Evolutionary conservation across 495 filamentous ascomycete genomes (phyloP).

Genomic region (Hyaloscypha bicolor): DNA sequence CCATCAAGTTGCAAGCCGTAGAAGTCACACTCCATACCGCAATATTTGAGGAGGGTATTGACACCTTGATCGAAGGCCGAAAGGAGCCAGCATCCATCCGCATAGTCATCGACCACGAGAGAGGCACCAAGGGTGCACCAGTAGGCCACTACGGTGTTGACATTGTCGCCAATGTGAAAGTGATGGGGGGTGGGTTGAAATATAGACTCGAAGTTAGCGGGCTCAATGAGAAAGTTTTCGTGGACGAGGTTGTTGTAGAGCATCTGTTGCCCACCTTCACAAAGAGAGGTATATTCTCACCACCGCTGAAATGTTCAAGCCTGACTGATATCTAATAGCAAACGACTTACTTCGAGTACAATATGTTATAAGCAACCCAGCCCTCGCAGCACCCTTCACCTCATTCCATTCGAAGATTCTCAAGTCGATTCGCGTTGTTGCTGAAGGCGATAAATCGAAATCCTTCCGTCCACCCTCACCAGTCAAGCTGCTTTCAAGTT

Average conservation of each 20-base stretch:
- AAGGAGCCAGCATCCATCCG: constrained; percentile 59
- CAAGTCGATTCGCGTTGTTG: constrained; percentile 64
- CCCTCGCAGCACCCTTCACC: constrained; percentile 63
- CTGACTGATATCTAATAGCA: constrained; percentile 45
- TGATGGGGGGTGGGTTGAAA: constrained; percentile 39
- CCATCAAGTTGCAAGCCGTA: constrained; percentile 57
- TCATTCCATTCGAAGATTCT: constrained; percentile 75
- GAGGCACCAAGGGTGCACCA: constrained; percentile 56
- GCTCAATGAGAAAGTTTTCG: constrained; percentile 61
- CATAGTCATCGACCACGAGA: constrained; percentile 62
- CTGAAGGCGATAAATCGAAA: constrained; percentile 60
- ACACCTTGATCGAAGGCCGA: constrained; percentile 55
- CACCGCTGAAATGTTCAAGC: neutral
- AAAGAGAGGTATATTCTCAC: constrained; percentile 58
- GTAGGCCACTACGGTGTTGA: constrained; percentile 72
- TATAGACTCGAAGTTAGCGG: constrained; percentile 64
- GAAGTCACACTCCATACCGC: constrained; percentile 71
- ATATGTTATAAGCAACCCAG: constrained; percentile 66
- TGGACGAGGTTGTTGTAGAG: constrained; percentile 67
- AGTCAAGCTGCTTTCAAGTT: constrained; percentile 85
- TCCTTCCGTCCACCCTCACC: constrained; percentile 78
- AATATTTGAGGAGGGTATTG: constrained; percentile 70
- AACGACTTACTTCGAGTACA: constrained; percentile 68
- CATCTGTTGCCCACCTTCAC: constrained; percentile 70
- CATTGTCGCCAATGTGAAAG: constrained; percentile 57